phyloP scores from a whole-genome alignment of 2,329 filamentous ascomycete species.

The Monosporascus sp. region DNA sequence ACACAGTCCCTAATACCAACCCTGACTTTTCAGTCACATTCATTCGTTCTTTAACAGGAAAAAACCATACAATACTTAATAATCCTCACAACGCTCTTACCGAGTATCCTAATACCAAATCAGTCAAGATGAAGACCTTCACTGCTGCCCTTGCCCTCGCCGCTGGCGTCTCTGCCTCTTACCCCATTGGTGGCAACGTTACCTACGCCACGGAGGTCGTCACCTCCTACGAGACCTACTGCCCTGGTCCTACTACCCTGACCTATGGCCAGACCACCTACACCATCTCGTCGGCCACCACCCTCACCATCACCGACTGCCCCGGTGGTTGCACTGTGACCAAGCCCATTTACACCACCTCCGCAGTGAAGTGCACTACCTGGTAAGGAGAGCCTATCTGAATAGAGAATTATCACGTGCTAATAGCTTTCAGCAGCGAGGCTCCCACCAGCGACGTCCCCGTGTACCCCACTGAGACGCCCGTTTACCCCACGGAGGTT shows the following conservation, averaged over 20 bases:
- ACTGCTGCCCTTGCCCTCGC: slow-evolving; percentile 48
- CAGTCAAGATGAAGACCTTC: slow-evolving; percentile 63
- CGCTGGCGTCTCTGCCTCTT: slow-evolving; percentile 34
- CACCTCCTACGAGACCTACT: slow-evolving; percentile 65
- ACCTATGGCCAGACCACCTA: slow-evolving; percentile 62
- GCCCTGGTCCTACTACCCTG: slow-evolving; percentile 62
- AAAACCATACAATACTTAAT: slow-evolving; percentile 21
- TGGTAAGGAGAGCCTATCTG: slow-evolving; percentile 17
- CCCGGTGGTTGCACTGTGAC: slow-evolving; percentile 56
- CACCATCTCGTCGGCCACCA: slow-evolving; percentile 63
- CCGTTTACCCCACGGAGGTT: slow-evolving; percentile 1
- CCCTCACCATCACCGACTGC: slow-evolving; percentile 68
- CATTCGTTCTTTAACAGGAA: slow-evolving; percentile 46
- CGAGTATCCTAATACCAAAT: slow-evolving; percentile 38
- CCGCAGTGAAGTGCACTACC: slow-evolving; percentile 36
- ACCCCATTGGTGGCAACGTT: slow-evolving; percentile 34
- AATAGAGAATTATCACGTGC: slow-evolving; percentile 1
- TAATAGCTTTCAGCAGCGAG: slow-evolving; percentile 24
- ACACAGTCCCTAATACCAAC: slow-evolving; percentile 39
- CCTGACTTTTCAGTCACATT: slow-evolving; percentile 55
- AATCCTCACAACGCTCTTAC: slow-evolving; percentile 27
- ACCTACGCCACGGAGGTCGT: slow-evolving; percentile 65
- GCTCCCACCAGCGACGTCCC: slow-evolving; percentile 27
- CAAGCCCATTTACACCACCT: slow-evolving; percentile 51
- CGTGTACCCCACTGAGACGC: slow-evolving; percentile 1